These are phyloP conservation scores for Talaromyces sp. DNA, from an alignment of 2,329 filamentous ascomycete genomes.

Conservation along the genomic window DNA sequence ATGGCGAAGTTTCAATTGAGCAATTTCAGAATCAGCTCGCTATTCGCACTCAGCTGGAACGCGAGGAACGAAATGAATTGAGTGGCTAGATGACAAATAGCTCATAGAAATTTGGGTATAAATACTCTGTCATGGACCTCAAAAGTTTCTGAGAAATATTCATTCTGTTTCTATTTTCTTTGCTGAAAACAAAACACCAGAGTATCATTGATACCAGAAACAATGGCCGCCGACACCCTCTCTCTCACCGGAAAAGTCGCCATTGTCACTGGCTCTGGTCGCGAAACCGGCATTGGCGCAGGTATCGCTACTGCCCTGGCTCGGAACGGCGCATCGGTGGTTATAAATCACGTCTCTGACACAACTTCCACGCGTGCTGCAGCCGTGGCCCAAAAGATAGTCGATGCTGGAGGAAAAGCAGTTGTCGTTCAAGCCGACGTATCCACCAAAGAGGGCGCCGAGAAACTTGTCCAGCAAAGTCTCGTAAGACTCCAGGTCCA, in stretches of 20 bases:
- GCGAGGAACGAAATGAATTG: background rate
- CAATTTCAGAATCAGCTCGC: background rate
- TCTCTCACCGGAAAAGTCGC: slow-evolving; percentile 32
- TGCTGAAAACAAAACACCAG: background rate
- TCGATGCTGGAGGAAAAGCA: slow-evolving; percentile 13
- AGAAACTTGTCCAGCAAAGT: slow-evolving; percentile 14
- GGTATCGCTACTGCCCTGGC: slow-evolving; percentile 28
- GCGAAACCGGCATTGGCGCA: slow-evolving; percentile 31
- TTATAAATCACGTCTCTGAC: slow-evolving; percentile 23
- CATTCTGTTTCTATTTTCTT: background rate
- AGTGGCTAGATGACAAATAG: background rate
- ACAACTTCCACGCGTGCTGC: slow-evolving; percentile 14
- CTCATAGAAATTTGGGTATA: background rate
- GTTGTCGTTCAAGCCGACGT: slow-evolving; percentile 19
- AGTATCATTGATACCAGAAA: no score
- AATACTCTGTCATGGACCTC: background rate
- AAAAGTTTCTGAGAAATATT: background rate
- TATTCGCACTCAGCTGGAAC: background rate
- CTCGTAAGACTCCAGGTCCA: slow-evolving; percentile 11
- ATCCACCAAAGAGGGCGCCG: slow-evolving; percentile 13
- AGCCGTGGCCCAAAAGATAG: slow-evolving; percentile 14
- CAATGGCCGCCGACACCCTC: slow-evolving; percentile 18
- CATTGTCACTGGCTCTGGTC: slow-evolving; percentile 34
- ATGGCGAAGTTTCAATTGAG: background rate
- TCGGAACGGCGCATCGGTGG: slow-evolving; percentile 23